Evolutionary conservation across 805 yeast species (phyloP).

Genomic region (Pichia gijzeniarum): DNA sequence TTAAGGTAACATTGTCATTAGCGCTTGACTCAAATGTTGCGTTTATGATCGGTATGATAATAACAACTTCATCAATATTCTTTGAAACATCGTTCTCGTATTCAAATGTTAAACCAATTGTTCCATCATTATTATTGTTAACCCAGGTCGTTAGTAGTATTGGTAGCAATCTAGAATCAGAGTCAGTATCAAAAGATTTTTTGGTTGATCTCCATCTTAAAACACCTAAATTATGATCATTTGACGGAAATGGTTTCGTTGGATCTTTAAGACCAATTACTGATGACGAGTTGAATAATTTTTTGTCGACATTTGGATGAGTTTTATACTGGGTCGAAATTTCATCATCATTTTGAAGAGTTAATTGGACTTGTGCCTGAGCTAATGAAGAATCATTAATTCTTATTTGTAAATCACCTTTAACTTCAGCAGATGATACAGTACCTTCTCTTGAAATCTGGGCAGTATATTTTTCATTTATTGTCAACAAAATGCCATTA

Average conservation of each 20-base stretch:
- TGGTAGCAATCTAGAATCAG: slow-evolving; percentile 55
- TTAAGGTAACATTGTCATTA: slow-evolving; percentile 47
- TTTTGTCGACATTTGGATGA: slow-evolving; percentile 92
- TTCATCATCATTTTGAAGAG: slow-evolving; percentile 40
- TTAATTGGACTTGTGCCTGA: slow-evolving; percentile 54
- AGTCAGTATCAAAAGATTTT: slow-evolving; percentile 38
- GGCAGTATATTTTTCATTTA: slow-evolving; percentile 74
- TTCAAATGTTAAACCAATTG: slow-evolving; percentile 77
- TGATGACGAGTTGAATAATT: slow-evolving; percentile 49
- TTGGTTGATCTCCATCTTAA: slow-evolving; percentile 85
- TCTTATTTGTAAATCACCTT: slow-evolving; percentile 87
- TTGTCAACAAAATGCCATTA: slow-evolving; percentile 72
- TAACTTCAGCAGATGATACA: slow-evolving; percentile 61
- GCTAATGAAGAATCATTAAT: slow-evolving; percentile 72
- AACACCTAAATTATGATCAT: slow-evolving; percentile 85
- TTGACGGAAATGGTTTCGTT: slow-evolving; percentile 78
- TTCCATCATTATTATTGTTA: slow-evolving; percentile 48
- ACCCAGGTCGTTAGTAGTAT: slow-evolving; percentile 83
- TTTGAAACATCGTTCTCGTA: slow-evolving; percentile 60
- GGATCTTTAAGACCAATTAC: slow-evolving; percentile 72
- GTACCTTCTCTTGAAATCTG: slow-evolving; percentile 81
- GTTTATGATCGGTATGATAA: slow-evolving; percentile 62
- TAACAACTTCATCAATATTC: slow-evolving; percentile 46
- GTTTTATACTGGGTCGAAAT: slow-evolving; percentile 70
- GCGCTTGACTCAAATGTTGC: slow-evolving; percentile 48